These are phyloP conservation scores for Aspergillus terreus DNA, from an alignment of 2,329 filamentous ascomycete species.

Conservation along the genomic window DNA sequence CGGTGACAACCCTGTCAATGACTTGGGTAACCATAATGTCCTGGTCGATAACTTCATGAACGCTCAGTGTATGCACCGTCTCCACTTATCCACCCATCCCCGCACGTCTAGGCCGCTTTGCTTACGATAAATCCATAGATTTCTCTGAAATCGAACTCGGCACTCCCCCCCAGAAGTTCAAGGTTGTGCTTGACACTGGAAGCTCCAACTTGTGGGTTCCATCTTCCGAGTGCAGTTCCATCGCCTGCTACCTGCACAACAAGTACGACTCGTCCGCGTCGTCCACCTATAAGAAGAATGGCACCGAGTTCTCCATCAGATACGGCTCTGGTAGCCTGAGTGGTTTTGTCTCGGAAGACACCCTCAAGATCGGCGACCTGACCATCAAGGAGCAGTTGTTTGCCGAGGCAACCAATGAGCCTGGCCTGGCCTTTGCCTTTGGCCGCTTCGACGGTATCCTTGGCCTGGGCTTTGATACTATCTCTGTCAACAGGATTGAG, in stretches of 20 bases:
- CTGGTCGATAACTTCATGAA: slow-evolving; percentile 98
- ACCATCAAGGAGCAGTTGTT: slow-evolving; percentile 88
- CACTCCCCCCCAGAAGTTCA: slow-evolving; percentile 89
- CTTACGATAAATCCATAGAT: slow-evolving; percentile 54
- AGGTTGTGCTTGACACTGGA: slow-evolving; percentile 96
- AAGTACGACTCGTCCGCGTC: slow-evolving; percentile 94
- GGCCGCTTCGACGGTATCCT: slow-evolving; percentile 96
- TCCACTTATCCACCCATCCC: background rate
- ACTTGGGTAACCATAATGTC: slow-evolving; percentile 69
- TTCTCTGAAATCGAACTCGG: slow-evolving; percentile 96
- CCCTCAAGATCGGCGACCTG: slow-evolving; percentile 81
- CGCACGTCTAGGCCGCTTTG: background rate
- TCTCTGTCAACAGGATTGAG: slow-evolving; percentile 93
- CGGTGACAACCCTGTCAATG: slow-evolving; percentile 65
- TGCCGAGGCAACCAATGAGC: slow-evolving; percentile 92
- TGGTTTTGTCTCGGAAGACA: slow-evolving; percentile 90
- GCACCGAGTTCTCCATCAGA: slow-evolving; percentile 83
- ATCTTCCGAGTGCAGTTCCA: slow-evolving; percentile 82
- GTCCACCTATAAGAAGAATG: slow-evolving; percentile 90
- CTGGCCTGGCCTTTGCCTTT: slow-evolving; percentile 95
- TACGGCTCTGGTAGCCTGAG: slow-evolving; percentile 94
- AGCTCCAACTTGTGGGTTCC: slow-evolving; percentile 99
- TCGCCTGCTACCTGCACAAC: slow-evolving; percentile 94
- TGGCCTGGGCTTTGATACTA: slow-evolving; percentile 88
- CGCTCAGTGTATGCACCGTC: slow-evolving; percentile 74